phyloP scores from a whole-genome alignment of 805 yeast genomes.

The Ogataea neopini region DNA sequence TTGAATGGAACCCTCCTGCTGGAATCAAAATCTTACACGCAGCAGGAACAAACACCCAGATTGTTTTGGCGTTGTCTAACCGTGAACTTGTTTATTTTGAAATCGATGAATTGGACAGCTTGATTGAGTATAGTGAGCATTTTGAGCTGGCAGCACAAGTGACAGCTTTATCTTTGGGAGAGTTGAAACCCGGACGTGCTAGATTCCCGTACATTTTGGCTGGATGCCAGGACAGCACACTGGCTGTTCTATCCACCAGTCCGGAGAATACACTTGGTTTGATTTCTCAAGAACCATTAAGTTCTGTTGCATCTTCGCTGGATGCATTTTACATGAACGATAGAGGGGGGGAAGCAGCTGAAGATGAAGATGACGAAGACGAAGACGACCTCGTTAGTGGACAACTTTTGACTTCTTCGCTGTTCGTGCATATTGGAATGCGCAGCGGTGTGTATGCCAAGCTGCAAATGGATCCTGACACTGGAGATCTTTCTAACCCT shows the following conservation, averaged over 20 bases:
- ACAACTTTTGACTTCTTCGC: slow-evolving; percentile 12
- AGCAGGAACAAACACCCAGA: slow-evolving; percentile 64
- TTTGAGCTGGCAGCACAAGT: slow-evolving; percentile 54
- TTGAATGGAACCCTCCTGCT: slow-evolving; percentile 83
- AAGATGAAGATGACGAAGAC: slow-evolving; percentile 18
- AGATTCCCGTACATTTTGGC: slow-evolving; percentile 63
- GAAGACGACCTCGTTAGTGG: slow-evolving; percentile 19
- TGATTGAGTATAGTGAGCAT: slow-evolving; percentile 70
- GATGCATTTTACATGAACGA: slow-evolving; percentile 34
- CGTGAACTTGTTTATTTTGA: slow-evolving; percentile 83
- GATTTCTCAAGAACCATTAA: slow-evolving; percentile 64
- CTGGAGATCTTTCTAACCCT: slow-evolving; percentile 67
- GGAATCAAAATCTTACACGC: slow-evolving; percentile 66
- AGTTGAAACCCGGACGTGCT: slow-evolving; percentile 46
- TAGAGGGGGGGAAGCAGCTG: slow-evolving; percentile 4
- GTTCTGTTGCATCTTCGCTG: slow-evolving; percentile 39
- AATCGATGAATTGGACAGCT: slow-evolving; percentile 59
- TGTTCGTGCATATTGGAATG: slow-evolving; percentile 73
- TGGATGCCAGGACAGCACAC: slow-evolving; percentile 68
- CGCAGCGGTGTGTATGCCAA: slow-evolving; percentile 79
- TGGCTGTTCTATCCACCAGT: slow-evolving; percentile 66
- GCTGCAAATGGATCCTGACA: slow-evolving; percentile 52
- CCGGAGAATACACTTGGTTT: slow-evolving; percentile 60
- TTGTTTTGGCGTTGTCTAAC: slow-evolving; percentile 70
- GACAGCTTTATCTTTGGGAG: slow-evolving; percentile 50